phyloP scores from a whole-genome alignment of 2,329 filamentous ascomycete species.

The Nothophaeocryptopus gaeumannii region DNA sequence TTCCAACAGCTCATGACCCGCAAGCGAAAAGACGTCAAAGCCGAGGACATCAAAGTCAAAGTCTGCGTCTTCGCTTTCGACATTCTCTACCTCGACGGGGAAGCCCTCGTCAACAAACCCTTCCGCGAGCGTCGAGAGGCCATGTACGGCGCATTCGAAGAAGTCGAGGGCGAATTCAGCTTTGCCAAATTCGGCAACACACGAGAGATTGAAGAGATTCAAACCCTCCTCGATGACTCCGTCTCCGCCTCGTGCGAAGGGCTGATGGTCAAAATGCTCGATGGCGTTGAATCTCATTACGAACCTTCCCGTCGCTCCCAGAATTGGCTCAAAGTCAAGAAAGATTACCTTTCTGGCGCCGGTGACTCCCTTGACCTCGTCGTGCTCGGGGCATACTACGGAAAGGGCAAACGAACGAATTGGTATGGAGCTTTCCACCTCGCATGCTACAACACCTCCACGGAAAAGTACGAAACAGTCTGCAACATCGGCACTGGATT shows the following conservation, averaged over 20 bases:
- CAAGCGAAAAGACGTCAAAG: slow-evolving; percentile 94
- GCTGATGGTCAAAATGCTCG: slow-evolving; percentile 99
- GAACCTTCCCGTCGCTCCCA: slow-evolving; percentile 94
- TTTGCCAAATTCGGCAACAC: slow-evolving; percentile 86
- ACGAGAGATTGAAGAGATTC: slow-evolving; percentile 88
- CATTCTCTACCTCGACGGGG: slow-evolving; percentile 86
- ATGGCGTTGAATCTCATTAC: slow-evolving; percentile 87
- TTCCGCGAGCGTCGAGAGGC: slow-evolving; percentile 79
- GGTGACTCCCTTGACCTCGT: slow-evolving; percentile 96
- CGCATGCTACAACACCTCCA: slow-evolving; percentile 80
- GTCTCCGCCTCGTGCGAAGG: slow-evolving; percentile 96
- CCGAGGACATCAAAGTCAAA: slow-evolving; percentile 93
- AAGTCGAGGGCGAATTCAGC: slow-evolving; percentile 83
- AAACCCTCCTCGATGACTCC: slow-evolving; percentile 85
- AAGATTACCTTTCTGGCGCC: slow-evolving; percentile 91
- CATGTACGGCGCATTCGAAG: slow-evolving; percentile 68
- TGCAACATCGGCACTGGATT: slow-evolving; percentile 99
- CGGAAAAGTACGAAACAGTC: slow-evolving; percentile 85
- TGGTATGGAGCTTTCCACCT: slow-evolving; percentile 95
- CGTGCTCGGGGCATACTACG: slow-evolving; percentile 89
- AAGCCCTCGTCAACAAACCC: slow-evolving; percentile 80
- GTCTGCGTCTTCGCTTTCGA: slow-evolving; percentile 98
- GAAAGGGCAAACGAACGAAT: slow-evolving; percentile 90
- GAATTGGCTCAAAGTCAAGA: slow-evolving; percentile 99
- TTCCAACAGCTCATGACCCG: slow-evolving; percentile 98